Percentiles rank a stretch among this genome's conserved stretches.
Conservation (phyloP, 495 filamentous ascomycete species). For the Penicillium daleae region DNA sequence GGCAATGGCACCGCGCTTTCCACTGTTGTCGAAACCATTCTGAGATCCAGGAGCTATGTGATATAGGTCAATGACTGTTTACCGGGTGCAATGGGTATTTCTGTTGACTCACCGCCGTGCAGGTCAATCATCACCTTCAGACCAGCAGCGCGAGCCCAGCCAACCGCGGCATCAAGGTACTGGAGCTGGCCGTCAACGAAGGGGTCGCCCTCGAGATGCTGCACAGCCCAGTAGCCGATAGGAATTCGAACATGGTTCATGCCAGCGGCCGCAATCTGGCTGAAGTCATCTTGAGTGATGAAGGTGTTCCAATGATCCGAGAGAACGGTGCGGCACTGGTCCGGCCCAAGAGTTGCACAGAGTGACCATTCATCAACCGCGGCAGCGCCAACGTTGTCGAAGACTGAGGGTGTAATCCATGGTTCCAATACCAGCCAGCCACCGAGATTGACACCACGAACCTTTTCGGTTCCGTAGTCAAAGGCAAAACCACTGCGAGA, state of each 20-base stretch:
- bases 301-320: constrained; percentile 63
- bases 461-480: constrained; percentile 48
- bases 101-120: constrained; percentile 60
- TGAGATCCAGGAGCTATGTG: constrained; percentile 69
- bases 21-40: constrained; percentile 82
- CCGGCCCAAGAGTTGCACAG: constrained; percentile 52
- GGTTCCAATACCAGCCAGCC: constrained; percentile 63
- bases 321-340: constrained; percentile 51
- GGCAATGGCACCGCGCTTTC: constrained; percentile 62
- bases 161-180: constrained; percentile 66
- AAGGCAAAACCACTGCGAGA: constrained; percentile 42
- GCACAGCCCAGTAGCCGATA: constrained; percentile 77
- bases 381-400: constrained; percentile 49
- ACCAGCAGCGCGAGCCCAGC: constrained; percentile 66
- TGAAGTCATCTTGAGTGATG: constrained; percentile 70
- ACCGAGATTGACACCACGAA: constrained; percentile 61
- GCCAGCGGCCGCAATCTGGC: constrained; percentile 64
- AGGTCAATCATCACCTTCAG: constrained; percentile 73
- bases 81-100: not conserved
- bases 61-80: constrained; percentile 23
- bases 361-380: constrained; percentile 70
- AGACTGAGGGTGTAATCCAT: constrained; percentile 71
- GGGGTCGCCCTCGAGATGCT: constrained; percentile 61
- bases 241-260: constrained; percentile 81
- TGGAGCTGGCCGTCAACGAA: constrained; percentile 74